phyloP scores from a whole-genome alignment of 2,329 filamentous ascomycete species.

The Aspergillus felis region DNA sequence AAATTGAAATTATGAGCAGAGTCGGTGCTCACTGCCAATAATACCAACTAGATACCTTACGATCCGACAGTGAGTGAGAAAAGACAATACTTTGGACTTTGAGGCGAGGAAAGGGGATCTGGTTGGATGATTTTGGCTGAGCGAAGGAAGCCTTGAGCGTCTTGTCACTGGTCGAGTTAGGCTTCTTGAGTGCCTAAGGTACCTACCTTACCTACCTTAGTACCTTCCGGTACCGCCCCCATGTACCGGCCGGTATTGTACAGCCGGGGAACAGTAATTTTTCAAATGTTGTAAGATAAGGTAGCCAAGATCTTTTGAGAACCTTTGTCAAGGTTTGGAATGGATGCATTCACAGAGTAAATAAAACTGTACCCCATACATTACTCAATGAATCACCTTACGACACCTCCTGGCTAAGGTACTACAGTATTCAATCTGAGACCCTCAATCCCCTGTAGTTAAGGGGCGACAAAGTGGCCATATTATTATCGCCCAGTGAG shows the following conservation, averaged over 20 bases:
- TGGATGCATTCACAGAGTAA: too few species aligned
- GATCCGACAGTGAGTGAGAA: background rate
- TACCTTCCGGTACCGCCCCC: background rate
- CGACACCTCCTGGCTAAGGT: background rate
- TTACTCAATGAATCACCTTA: background rate
- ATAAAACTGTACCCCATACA: background rate
- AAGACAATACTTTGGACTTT: background rate
- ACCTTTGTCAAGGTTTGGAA: too few species aligned
- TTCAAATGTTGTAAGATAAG: too few species aligned
- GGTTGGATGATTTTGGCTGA: background rate
- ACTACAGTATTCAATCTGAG: background rate
- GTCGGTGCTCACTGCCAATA: background rate
- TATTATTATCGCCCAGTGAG: background rate
- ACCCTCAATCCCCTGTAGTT: background rate
- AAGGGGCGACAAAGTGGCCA: background rate
- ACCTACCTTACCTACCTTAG: background rate
- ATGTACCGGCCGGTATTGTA: background rate
- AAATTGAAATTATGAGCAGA: slow-evolving; percentile 12
- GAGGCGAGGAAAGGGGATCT: background rate
- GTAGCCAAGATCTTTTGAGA: too few species aligned
- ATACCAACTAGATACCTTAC: background rate
- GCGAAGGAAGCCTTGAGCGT: background rate
- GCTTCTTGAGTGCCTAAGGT: background rate
- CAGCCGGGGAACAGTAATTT: background rate
- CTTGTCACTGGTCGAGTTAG: background rate